A percentile compares a stretch with the other conserved stretches of the same genome.
Evolutionary conservation across 2,329 filamentous ascomycete species (phyloP).

Genomic region (Cercospora nicotianae): DNA sequence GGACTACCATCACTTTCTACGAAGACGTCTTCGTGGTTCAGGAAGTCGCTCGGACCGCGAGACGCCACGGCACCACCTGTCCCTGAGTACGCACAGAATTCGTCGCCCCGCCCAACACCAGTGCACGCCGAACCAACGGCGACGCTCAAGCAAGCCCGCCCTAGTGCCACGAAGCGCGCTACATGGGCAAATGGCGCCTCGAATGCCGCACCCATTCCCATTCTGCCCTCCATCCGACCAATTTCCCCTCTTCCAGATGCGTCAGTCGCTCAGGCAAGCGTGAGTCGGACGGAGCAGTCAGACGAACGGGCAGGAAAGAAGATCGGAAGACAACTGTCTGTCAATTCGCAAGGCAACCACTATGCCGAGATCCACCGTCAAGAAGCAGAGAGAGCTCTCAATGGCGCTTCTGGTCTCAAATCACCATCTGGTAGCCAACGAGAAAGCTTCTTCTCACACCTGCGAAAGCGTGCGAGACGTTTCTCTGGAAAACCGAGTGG

Average conservation of each 20-base stretch:
- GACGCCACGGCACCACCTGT: slow-evolving; percentile 68
- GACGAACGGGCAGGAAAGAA: slow-evolving; percentile 75
- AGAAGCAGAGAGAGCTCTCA: slow-evolving; percentile 87
- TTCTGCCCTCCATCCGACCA: slow-evolving; percentile 88
- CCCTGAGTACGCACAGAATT: slow-evolving; percentile 47
- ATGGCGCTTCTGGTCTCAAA: slow-evolving; percentile 71
- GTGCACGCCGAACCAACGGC: slow-evolving; percentile 45
- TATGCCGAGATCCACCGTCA: slow-evolving; percentile 87
- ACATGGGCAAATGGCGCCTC: slow-evolving; percentile 84
- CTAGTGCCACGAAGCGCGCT: slow-evolving; percentile 72
- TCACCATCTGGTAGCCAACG: slow-evolving; percentile 80
- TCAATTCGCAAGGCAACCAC: slow-evolving; percentile 88
- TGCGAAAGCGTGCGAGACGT: slow-evolving; percentile 87
- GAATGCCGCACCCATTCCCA: slow-evolving; percentile 85
- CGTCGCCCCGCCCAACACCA: slow-evolving; percentile 46
- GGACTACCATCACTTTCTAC: slow-evolving; percentile 62
- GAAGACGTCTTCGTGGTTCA: slow-evolving; percentile 90
- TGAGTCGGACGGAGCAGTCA: slow-evolving; percentile 50
- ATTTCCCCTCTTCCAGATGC: slow-evolving; percentile 96
- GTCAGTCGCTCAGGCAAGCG: slow-evolving; percentile 83
- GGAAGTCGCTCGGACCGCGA: slow-evolving; percentile 85
- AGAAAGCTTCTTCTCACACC: slow-evolving; percentile 97
- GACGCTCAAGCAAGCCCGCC: slow-evolving; percentile 53
- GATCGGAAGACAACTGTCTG: slow-evolving; percentile 88
- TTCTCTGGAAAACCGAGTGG: slow-evolving; percentile 89